Evolutionary conservation across 345 rosid genomes (phyloP).

Genomic region (Capsella bursapastoris): DNA sequence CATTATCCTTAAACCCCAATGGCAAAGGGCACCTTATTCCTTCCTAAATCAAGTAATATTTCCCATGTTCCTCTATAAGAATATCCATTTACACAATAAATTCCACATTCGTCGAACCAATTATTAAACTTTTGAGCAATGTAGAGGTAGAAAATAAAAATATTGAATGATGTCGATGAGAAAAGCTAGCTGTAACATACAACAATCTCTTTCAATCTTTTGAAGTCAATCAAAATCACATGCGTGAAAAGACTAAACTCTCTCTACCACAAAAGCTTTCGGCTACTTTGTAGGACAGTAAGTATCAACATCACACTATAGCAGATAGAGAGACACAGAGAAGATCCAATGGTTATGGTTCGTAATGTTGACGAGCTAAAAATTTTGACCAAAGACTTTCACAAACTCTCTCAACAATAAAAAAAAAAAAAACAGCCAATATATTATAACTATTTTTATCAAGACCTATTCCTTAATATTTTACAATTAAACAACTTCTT

Average conservation of each 20-base stretch:
- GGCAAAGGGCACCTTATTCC: constrained; percentile 31
- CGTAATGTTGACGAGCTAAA: constrained; percentile 25
- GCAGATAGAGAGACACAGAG: constrained; percentile 23
- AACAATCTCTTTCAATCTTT: constrained; percentile 27
- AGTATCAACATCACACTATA: constrained; percentile 41
- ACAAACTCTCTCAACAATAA: not conserved
- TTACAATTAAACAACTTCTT: not conserved
- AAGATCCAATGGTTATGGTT: constrained; percentile 30
- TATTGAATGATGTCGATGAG: constrained; percentile 13
- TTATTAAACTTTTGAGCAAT: constrained; percentile 37
- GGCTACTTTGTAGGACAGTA: constrained; percentile 41
- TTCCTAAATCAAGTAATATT: constrained; percentile 34
- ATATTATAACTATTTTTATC: not conserved
- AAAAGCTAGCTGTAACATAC: not conserved
- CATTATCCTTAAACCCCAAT: constrained; percentile 28
- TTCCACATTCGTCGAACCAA: constrained; percentile 41
- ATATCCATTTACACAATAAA: constrained; percentile 9
- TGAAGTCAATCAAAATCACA: constrained; percentile 41
- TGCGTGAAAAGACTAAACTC: constrained; percentile 68
- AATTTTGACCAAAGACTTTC: constrained; percentile 41
- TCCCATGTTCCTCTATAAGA: constrained; percentile 34
- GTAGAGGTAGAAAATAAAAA: constrained; percentile 1
- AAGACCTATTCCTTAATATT: not conserved
- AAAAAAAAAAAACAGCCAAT: not conserved
- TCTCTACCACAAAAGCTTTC: constrained; percentile 35